These are phyloP conservation scores for Exophiala sp. DNA, from an alignment of 2,329 filamentous ascomycete species.

Conservation along the genomic window DNA sequence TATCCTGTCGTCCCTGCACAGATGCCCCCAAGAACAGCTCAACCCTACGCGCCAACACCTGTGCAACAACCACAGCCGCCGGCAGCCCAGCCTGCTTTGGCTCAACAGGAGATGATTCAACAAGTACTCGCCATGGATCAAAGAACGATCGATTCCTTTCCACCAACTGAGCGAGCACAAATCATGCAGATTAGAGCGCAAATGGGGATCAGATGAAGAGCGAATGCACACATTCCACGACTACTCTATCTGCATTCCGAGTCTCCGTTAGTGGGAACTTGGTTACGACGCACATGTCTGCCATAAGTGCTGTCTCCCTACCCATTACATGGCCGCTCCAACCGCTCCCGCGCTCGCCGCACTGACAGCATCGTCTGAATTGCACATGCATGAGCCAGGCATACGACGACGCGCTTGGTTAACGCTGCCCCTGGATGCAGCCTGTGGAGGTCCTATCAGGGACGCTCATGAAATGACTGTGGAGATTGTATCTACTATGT, in stretches of 20 bases:
- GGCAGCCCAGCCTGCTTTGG: slow-evolving; percentile 41
- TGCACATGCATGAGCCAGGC: too few species aligned
- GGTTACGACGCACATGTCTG: too few species aligned
- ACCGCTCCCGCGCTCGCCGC: too few species aligned
- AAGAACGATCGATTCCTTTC: slow-evolving; percentile 70
- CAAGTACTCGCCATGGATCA: slow-evolving; percentile 76
- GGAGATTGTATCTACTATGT: too few species aligned
- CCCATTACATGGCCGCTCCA: too few species aligned
- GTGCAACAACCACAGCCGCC: slow-evolving; percentile 33
- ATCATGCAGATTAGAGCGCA: slow-evolving; percentile 69
- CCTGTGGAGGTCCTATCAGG: too few species aligned
- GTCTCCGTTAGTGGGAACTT: neutral
- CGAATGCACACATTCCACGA: neutral
- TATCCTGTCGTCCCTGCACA: slow-evolving; percentile 27
- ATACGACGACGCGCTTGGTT: too few species aligned
- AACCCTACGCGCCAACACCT: slow-evolving; percentile 31
- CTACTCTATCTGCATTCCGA: neutral
- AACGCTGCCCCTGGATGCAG: too few species aligned
- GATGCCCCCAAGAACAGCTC: slow-evolving; percentile 29
- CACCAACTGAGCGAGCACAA: slow-evolving; percentile 68
- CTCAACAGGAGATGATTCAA: slow-evolving; percentile 66
- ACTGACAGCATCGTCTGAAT: too few species aligned
- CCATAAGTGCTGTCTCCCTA: too few species aligned
- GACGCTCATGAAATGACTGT: too few species aligned
- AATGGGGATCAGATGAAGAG: slow-evolving; percentile 38